Conservation (phyloP, 139 green algal species). For the Zygnema cylindricum region DNA sequence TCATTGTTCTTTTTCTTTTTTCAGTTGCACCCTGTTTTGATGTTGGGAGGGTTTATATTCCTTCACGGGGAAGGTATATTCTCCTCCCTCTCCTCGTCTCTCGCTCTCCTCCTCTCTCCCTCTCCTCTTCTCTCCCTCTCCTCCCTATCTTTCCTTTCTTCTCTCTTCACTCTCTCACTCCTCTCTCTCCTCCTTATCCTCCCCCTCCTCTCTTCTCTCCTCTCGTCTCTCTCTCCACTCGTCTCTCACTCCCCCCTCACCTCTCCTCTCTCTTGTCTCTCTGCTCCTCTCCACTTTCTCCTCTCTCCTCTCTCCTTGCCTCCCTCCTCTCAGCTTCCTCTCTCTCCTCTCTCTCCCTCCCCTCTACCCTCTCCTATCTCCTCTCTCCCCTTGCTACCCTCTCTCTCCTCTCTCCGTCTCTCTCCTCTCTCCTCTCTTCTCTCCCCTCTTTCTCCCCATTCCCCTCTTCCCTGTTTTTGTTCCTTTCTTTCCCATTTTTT, state of each 20-base stretch:
- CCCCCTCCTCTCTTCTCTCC: background rate
- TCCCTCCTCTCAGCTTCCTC: no score
- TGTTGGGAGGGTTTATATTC: constrained; percentile 8
- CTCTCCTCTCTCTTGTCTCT: no score
- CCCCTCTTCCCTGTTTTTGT: background rate
- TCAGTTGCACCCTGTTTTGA: constrained; percentile 16
- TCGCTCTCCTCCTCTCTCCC: background rate
- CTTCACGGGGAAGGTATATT: background rate
- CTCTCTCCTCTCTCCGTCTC: background rate
- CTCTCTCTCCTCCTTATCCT: constrained; percentile 1
- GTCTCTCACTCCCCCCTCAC: no score
- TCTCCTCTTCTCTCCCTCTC: background rate
- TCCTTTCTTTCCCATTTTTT: background rate
- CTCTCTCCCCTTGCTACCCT: no score
- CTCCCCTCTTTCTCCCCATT: background rate
- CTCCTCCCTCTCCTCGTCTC: background rate
- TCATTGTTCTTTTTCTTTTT: background rate
- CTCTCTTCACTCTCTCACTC: background rate
- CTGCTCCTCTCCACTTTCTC: no score
- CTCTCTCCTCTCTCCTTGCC: no score
- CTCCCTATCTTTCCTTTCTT: background rate
- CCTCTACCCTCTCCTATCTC: no score
- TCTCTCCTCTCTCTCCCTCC: no score
- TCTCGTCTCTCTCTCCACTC: background rate
- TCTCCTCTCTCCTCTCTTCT: background rate